Evolutionary conservation across 768 basidiomycete species (phyloP).

Genomic region (Mycena venus): DNA sequence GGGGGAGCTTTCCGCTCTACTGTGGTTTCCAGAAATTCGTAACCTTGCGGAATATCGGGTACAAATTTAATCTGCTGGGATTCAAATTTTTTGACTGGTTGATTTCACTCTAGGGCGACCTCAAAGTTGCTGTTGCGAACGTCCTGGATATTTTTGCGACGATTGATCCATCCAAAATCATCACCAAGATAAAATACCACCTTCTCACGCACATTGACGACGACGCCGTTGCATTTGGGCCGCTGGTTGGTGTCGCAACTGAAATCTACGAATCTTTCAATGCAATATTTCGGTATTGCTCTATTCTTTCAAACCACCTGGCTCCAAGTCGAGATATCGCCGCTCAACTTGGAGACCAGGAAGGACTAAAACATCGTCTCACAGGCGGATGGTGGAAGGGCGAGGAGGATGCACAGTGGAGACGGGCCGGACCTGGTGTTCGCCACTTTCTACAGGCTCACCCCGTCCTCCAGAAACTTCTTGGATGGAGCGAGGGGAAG

Average conservation of each 20-base stretch:
- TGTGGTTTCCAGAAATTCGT: conserved; percentile 46
- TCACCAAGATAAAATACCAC: background rate
- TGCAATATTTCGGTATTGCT: background rate
- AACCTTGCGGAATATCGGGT: conserved; percentile 40
- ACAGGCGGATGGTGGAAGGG: conserved; percentile 1
- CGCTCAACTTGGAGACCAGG: conserved; percentile 5
- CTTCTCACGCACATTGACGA: background rate
- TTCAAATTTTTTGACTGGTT: background rate
- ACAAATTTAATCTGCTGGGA: background rate
- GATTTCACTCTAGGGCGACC: background rate
- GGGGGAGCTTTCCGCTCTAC: conserved; percentile 35
- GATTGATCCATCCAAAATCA: background rate
- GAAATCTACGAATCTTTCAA: conserved; percentile 10
- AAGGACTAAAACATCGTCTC: conserved; percentile 12
- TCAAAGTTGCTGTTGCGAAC: background rate
- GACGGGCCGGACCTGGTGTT: background rate
- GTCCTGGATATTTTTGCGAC: conserved; percentile 2
- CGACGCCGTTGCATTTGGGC: background rate
- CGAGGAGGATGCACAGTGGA: background rate
- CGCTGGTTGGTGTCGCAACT: background rate
- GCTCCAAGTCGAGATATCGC: conserved; percentile 9
- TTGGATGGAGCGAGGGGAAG: conserved; percentile 6
- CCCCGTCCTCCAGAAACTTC: conserved; percentile 5
- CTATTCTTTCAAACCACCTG: background rate
- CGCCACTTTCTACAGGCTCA: background rate